Base-by-base conservation (phyloP, 2,329 filamentous ascomycete species). In the Exserohilum turcica region DNA sequence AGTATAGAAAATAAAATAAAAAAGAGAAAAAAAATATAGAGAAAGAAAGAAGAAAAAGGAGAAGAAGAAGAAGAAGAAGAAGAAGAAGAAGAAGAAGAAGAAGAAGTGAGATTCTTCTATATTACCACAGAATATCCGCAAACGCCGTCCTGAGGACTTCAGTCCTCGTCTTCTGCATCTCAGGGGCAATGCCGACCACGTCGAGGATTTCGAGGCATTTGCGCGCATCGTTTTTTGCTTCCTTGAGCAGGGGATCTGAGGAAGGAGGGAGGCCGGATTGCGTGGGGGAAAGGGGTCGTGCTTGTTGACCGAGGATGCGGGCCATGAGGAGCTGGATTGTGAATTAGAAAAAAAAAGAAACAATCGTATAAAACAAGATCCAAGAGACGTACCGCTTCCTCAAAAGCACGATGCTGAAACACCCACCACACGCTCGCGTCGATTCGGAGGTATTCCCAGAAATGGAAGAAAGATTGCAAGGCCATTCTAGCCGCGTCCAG, bases 351-450 rank as follows among this genome's bases (percentile, higher is more conserved):
- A 15, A 1, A 8, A 13, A 19, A n/a, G n/a, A n/a, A n/a, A n/a
- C n/a, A n/a, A n/a, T n/a, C n/a, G n/a, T n/a, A n/a, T n/a, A n/a
- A n/a, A n/a, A n/a, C n/a, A n/a, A n/a, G n/a, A n/a, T n/a, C n/a
- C n/a, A n/a, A n/a, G 7, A 15, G n/a, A 89, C 89, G 74, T 84
- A 90, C 67, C 28, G 87, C 87, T 77, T 92, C 89, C 46, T 92
- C 80, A 67, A 92, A 92, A 0, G 89, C 89, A 1, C 90, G 79
- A 68, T 92, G 90, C 70, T 91, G 90, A 61, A 92, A 91, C 0
- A 91, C 88, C 89, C 89, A 93, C 89, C 89, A 92, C 0, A 92
- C 89, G 12, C 86, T 82, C 1, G 88, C 88, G 76, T 93, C 90
- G 13, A 79, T 78, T 61, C 87, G 84, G 57, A 92, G 86, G 10